Evolutionary conservation across 495 filamentous ascomycete species (phyloP).

Genomic region (Articulospora tetracladia): DNA sequence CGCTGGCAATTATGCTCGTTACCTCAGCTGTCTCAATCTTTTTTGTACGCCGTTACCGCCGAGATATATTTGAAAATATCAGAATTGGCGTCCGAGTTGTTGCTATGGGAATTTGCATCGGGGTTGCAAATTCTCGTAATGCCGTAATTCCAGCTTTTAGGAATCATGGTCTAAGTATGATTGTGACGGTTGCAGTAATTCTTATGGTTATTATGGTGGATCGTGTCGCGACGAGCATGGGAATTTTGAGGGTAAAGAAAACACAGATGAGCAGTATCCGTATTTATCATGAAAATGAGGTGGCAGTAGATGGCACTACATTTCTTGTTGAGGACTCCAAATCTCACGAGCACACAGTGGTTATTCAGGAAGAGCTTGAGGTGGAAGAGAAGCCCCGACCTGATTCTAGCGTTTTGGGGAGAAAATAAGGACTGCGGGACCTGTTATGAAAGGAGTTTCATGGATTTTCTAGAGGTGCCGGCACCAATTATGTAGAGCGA

Average conservation of each 20-base stretch:
- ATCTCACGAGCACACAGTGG: neutral
- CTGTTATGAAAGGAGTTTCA: neutral
- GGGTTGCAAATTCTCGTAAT: neutral
- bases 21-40: neutral
- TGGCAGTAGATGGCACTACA: neutral
- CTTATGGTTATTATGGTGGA: neutral
- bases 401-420: neutral
- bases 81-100: neutral
- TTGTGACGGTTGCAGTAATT: neutral
- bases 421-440: neutral
- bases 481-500: neutral
- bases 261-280: neutral
- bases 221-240: neutral
- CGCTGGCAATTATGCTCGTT: neutral
- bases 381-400: neutral
- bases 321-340: neutral
- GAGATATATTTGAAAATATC: conserved; percentile 1
- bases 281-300: neutral
- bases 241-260: neutral
- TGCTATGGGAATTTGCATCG: neutral
- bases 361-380: neutral
- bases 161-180: neutral
- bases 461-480: neutral
- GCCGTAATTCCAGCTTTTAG: neutral
- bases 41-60: neutral